These are phyloP conservation scores for Allium fistulosum DNA, from an alignment of 106 monocot species.

Conservation along the genomic window DNA sequence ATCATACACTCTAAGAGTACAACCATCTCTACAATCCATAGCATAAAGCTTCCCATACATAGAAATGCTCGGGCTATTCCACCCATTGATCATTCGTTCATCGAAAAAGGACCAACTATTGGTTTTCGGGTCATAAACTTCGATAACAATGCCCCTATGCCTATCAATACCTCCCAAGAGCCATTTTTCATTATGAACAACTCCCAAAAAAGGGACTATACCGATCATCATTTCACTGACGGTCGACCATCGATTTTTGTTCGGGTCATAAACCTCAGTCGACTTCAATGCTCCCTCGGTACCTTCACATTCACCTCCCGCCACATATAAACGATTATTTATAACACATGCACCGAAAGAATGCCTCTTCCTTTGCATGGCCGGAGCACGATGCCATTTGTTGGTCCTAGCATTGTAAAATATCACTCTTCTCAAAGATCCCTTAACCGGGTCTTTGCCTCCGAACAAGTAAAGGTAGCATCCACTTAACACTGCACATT, in stretches of 20 bases:
- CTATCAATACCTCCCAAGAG: constrained; percentile 40
- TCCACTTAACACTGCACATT: constrained; percentile 42
- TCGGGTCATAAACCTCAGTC: constrained; percentile 46
- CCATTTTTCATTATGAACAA: constrained; percentile 46
- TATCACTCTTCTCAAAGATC: constrained; percentile 42
- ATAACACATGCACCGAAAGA: constrained; percentile 48
- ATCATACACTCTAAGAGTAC: constrained; percentile 48
- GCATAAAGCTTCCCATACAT: constrained; percentile 40
- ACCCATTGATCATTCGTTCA: constrained; percentile 40
- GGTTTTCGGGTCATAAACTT: constrained; percentile 30
- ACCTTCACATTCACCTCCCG: constrained; percentile 55
- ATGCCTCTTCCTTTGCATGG: constrained; percentile 50
- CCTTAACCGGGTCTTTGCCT: constrained; percentile 43
- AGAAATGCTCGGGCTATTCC: constrained; percentile 43
- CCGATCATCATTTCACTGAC: constrained; percentile 38
- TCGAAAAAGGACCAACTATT: constrained; percentile 29
- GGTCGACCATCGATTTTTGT: constrained; percentile 42
- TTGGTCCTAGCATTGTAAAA: constrained; percentile 52
- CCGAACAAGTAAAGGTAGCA: constrained; percentile 52
- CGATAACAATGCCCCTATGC: constrained; percentile 34
- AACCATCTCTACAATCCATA: constrained; percentile 47
- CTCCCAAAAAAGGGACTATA: constrained; percentile 51
- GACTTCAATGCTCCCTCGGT: constrained; percentile 40
- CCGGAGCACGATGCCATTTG: constrained; percentile 50
- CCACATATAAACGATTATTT: constrained; percentile 48